Base-by-base conservation (phyloP, 1,284 basidiomycete species). In the Ustilago esculenta region DNA sequence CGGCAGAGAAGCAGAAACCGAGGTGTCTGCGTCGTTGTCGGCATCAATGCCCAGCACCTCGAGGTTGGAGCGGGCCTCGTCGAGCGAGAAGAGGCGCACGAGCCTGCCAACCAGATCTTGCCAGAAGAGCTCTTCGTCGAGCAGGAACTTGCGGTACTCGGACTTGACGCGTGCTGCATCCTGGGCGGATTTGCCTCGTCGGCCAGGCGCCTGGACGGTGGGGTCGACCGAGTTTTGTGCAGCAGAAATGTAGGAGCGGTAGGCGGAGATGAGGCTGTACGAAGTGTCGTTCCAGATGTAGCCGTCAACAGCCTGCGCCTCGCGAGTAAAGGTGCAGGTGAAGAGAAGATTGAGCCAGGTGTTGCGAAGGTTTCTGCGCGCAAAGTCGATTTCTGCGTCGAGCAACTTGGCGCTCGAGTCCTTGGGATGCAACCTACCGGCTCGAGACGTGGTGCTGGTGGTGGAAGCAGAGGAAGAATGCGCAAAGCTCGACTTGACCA, bases 331-430 rank as follows among this genome's bases (percentile, higher is more conserved):
- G 7, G 80, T 58, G 39, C 66, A 75, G 33, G 70, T 56, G 43
- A 81, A 73, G 44, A 81, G 68, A 11, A 81, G 73, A 30, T 72
- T 70, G 47, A 81, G 63, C 51, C 76, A 78, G n/a, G 72, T 72
- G 32, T 73, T 66, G 46, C 80, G 73, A 17, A 79, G 61, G 32
- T 73, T 70, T 20, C 47, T 51, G n/a, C 79, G 67, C 4, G 76
- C 72, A 42, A 72, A 64, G 30, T 71, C 75, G 32, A 80, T 54
- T 21, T 73, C 73, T 14, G 51, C 45, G 20, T 72, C 60, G 11
- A 70, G 40, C 15, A 73, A 44, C 54, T 56, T 70, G 33, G 48
- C 52, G 48, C 46, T 56, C 7, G 37, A 23, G 23, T 58, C 64
- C 35, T 50, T 64, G 10, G 51, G 53, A 40, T 69, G 60, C 30